Conservation (phyloP, 345 rosid species). For the Alliaria petiolata region DNA sequence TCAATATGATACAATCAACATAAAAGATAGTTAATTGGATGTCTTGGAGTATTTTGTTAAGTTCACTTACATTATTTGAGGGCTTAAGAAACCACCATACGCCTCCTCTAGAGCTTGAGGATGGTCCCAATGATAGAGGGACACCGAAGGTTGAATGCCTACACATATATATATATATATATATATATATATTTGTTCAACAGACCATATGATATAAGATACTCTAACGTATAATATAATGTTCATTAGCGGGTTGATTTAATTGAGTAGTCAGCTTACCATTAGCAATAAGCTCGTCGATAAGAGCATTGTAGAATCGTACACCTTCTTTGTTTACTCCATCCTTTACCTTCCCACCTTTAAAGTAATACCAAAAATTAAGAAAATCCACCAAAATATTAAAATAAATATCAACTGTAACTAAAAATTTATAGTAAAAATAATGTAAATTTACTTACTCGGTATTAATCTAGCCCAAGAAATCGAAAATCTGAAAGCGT, state of each 20-base stretch:
- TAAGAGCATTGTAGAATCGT: conserved; percentile 36
- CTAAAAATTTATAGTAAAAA: neutral
- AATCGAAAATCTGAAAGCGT: conserved; percentile 53
- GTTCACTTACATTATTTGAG: conserved; percentile 36
- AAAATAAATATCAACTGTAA: neutral
- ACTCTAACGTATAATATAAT: neutral
- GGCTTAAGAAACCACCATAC: conserved; percentile 42
- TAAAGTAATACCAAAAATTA: neutral
- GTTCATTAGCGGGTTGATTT: neutral
- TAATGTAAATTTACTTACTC: conserved; percentile 20
- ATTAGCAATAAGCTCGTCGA: conserved; percentile 41
- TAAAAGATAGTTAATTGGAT: neutral
- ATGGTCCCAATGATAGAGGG: conserved; percentile 52
- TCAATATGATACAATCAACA: neutral
- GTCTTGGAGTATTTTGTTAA: neutral
- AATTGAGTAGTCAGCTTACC: neutral
- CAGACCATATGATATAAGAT: neutral
- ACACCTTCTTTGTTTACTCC: conserved; percentile 46
- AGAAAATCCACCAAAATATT: neutral
- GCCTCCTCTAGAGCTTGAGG: conserved; percentile 47
- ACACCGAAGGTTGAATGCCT: conserved; percentile 39
- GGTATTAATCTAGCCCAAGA: conserved; percentile 53
- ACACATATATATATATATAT: conserved; percentile 17
- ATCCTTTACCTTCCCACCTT: conserved; percentile 32
- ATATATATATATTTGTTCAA: conserved; percentile 4